Base-by-base conservation (phyloP, 805 yeast species). In the Metschnikowia gelsemii region DNA sequence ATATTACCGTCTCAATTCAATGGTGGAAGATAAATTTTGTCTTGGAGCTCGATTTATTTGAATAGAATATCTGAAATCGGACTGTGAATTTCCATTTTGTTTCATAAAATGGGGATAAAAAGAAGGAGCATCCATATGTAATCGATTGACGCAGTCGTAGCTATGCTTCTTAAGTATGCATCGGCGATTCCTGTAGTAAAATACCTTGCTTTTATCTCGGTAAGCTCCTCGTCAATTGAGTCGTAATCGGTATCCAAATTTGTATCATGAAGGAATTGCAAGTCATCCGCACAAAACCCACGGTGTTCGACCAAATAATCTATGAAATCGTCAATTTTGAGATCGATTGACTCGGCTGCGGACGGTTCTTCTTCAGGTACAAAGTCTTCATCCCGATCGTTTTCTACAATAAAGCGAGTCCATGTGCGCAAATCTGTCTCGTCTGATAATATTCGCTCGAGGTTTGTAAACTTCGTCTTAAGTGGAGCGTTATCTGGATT, bases 201-300 rank as follows among this genome's bases (percentile, higher is more conserved):
- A 23, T 32, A 35, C 20, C 34, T 35, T 12, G 29, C 38, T 32
- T 39, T 56, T 38, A 68, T 58, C 32, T 53, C 61, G 19, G 65
- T 50, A 38, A 68, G 58, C 49, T 66, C 71, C 22, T 49, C 43
- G 38, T 69, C 72, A 32, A 69, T 68, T 37, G 66, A 64, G 7
- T 62, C 64, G n/a, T 59, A 50, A 4, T 71, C 71, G 45, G 63
- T 58, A 49, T 68, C 70, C 36, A 66, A 45, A 21, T 59, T 52
- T n/a, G 43, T 47, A 12, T 46, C 48, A 32, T 44, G 50, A 24
- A 67, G 54, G 41, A 64, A 63, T 19, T 49, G 51, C 40, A 67
- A 55, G 35, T 64, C 66, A 9, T 46, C 38, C 5, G 40, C 37
- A 5, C 45, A 38, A 40, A 67, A 68, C 14, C 65, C 64, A 34